Percentiles rank a stretch among this genome's conserved stretches.
phyloP scores from a whole-genome alignment of 2,329 filamentous ascomycete genomes.

The Macrophomina pseudophaseolina region DNA sequence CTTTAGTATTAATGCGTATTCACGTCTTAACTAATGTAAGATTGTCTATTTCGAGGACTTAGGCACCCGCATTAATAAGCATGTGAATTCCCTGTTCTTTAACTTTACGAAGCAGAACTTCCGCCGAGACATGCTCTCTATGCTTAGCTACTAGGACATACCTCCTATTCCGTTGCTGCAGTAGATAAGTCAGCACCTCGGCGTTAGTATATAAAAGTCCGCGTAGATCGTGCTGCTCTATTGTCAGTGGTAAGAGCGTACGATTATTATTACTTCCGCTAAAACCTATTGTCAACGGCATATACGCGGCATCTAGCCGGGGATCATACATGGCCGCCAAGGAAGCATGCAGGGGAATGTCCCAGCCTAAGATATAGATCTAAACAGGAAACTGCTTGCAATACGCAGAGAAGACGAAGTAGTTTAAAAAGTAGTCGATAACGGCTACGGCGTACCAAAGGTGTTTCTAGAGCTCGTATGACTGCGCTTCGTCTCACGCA shows the following conservation, averaged over 20 bases:
- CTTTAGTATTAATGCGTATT: constrained; percentile 53
- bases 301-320: background rate
- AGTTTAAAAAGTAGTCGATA: constrained; percentile 70
- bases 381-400: constrained; percentile 69
- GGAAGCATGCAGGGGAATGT: constrained; percentile 54
- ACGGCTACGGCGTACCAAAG: constrained; percentile 57
- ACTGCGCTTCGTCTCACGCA: constrained; percentile 57
- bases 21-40: constrained; percentile 55
- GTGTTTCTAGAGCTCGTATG: constrained; percentile 56
- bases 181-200: constrained; percentile 64
- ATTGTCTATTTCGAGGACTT: constrained; percentile 67
- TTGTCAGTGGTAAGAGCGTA: constrained; percentile 63
- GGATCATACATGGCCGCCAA: too few species aligned
- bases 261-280: constrained; percentile 73
- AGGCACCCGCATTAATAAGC: constrained; percentile 68
- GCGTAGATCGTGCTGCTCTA: constrained; percentile 65
- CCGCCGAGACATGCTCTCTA: constrained; percentile 52
- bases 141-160: constrained; percentile 49
- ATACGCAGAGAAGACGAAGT: constrained; percentile 68
- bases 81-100: constrained; percentile 50
- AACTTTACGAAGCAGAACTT: constrained; percentile 52
- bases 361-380: constrained; percentile 70
- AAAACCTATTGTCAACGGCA: constrained; percentile 66
- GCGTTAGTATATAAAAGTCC: constrained; percentile 66
- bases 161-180: constrained; percentile 56